phyloP scores from a whole-genome alignment of 2,329 filamentous ascomycete species.

The Aspergillus sp. region DNA sequence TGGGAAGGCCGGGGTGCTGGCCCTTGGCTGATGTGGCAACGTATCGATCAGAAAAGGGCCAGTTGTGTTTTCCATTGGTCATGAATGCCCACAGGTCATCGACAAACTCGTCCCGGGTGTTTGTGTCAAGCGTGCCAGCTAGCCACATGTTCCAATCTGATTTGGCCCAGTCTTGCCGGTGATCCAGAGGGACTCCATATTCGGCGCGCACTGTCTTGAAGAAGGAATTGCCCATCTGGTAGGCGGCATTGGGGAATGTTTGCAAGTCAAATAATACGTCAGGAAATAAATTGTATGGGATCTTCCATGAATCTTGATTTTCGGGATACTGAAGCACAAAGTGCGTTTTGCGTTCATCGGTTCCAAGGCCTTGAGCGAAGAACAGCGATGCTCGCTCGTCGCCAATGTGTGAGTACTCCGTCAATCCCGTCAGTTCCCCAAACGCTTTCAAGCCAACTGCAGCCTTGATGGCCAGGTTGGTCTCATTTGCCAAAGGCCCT shows the following conservation, averaged over 20 bases:
- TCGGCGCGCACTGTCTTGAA: conserved; percentile 36
- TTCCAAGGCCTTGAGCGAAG: conserved; percentile 35
- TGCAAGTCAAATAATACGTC: conserved; percentile 40
- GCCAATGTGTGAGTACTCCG: conserved; percentile 38
- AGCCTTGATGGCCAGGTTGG: conserved; percentile 49
- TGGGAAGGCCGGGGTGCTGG: conserved; percentile 29
- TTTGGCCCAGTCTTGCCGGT: conserved; percentile 43
- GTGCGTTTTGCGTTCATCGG: conserved; percentile 37
- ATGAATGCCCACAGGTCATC: conserved; percentile 44
- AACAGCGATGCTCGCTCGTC: conserved; percentile 35
- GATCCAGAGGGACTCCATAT: conserved; percentile 43
- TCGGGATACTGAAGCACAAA: conserved; percentile 43
- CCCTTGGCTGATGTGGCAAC: conserved; percentile 34
- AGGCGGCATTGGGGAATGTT: conserved; percentile 37
- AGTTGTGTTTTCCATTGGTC: conserved; percentile 44
- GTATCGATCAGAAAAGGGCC: conserved; percentile 47
- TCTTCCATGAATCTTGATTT: conserved; percentile 34
- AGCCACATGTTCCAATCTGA: conserved; percentile 48
- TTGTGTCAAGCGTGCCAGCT: conserved; percentile 33
- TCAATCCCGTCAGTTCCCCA: conserved; percentile 37
- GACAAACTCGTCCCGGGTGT: conserved; percentile 35
- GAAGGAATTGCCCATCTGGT: conserved; percentile 38
- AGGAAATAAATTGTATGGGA: conserved; percentile 44
- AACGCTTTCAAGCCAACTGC: conserved; percentile 49
- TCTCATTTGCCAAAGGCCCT: conserved; percentile 44